These are phyloP conservation scores for Nadsonia fulvescens DNA, from an alignment of 805 yeast genomes.

Conservation along the genomic window DNA sequence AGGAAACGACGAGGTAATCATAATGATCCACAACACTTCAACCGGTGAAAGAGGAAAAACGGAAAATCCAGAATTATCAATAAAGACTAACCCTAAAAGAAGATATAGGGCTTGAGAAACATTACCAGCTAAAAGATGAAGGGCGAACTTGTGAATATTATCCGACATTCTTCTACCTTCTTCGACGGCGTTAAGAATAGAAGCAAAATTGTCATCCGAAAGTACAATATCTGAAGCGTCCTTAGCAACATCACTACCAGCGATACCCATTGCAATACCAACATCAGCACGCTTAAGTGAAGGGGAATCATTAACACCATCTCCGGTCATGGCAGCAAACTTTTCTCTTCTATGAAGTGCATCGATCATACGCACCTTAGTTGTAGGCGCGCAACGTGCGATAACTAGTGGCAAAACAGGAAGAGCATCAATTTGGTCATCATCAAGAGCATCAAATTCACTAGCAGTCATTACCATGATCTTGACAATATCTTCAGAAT, in stretches of 20 bases:
- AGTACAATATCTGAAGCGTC: conserved; percentile 65
- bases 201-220: conserved; percentile 63
- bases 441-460: conserved; percentile 46
- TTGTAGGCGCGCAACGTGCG: conserved; percentile 72
- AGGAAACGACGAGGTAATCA: conserved; percentile 65
- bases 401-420: conserved; percentile 61
- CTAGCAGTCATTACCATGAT: conserved; percentile 63
- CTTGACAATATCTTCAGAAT: conserved; percentile 31
- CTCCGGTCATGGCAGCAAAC: conserved; percentile 70
- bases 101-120: conserved; percentile 53
- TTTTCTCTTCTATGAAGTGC: conserved; percentile 47
- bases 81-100: conserved; percentile 57
- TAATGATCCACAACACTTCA: conserved; percentile 65
- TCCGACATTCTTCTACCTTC: conserved; percentile 70
- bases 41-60: conserved; percentile 74
- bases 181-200: conserved; percentile 59
- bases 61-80: conserved; percentile 41
- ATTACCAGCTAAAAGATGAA: conserved; percentile 55
- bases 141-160: conserved; percentile 60
- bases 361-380: conserved; percentile 66
- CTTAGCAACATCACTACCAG: conserved; percentile 74
- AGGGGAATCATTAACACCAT: conserved; percentile 72
- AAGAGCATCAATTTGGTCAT: conserved; percentile 38
- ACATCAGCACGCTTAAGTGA: conserved; percentile 60
- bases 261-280: conserved; percentile 71